Evolutionary conservation across 495 filamentous ascomycete genomes (phyloP), one percentile per base, ranked within the genome.

Genomic region (Neurospora sp.): DNA sequence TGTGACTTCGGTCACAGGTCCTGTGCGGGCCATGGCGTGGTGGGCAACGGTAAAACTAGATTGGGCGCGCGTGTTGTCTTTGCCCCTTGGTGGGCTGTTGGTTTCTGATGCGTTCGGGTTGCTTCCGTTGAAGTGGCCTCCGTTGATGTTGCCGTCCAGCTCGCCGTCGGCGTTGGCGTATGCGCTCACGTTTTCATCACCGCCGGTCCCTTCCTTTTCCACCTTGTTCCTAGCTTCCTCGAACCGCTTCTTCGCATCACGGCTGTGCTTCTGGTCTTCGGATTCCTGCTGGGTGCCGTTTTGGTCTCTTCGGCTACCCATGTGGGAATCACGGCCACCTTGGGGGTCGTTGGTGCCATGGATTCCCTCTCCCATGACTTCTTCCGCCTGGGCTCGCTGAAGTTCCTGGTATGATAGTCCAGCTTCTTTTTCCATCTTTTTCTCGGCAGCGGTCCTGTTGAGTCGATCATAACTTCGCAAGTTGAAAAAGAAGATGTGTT

Each of bases 401-500:
- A 97, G 88, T 44, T 97, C 91, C 70, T 92, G 86, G 78, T 97
- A 97, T 45, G 85, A 89, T 39, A 98, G 89, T 0, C 92, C 94
- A 1, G 94, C 91, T 71, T 90, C 83, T 75, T 93, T 86, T 78
- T 97, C 93, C 71, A 92, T 87, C 71, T 89, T 85, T 74, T 87
- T 85, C 41, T 97, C 83, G 0, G 83, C 86, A 6, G 87, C 83
- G 0, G 92, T 95, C 72, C 89, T 91, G 84, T 97, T 96, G 73
- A 98, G 86, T 8, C 95, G 91, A 76, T 98, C 96, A 78, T 93
- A 98, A 4, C 91, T 91, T 14, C 95, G 87, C 14, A 98, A 85
- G 75, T 97, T 97, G 85, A 98, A 98, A 65, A 96, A 82, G 80
- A 96, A 98, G 44, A 99, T 87, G 78, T 98, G 86, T 53, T 97